A percentile compares a stretch with the other conserved stretches of the same genome.
Evolutionary conservation across 768 basidiomycete species (phyloP).

Genomic region (Amanita molliuscula): DNA sequence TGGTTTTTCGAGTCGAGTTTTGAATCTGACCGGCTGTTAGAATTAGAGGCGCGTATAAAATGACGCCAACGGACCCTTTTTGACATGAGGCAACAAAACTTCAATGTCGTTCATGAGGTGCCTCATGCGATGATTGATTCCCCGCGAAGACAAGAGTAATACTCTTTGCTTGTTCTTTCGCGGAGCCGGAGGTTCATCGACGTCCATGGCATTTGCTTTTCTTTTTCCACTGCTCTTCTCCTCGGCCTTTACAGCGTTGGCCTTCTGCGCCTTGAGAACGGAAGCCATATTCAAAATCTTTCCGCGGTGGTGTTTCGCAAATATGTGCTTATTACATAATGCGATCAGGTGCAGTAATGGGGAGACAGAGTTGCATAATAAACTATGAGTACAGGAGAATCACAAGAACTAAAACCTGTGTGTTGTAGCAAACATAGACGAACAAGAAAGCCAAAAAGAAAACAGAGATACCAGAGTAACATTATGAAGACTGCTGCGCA

Average conservation of each 20-base stretch:
- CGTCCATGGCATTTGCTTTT: constrained; percentile 51
- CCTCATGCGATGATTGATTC: constrained; percentile 92
- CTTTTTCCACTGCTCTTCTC: constrained; percentile 56
- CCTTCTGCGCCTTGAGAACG: constrained; percentile 49
- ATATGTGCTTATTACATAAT: constrained; percentile 1
- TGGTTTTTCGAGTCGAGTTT: constrained; percentile 97
- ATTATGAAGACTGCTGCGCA: constrained; percentile 16
- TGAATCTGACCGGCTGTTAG: constrained; percentile 48
- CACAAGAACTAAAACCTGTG: constrained; percentile 11
- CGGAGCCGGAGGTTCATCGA: constrained; percentile 33
- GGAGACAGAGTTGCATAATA: constrained; percentile 5
- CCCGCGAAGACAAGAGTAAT: constrained; percentile 83
- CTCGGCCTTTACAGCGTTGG: constrained; percentile 42
- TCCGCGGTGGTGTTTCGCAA: neutral
- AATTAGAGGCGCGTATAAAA: neutral
- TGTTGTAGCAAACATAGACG: constrained; percentile 6
- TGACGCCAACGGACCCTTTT: constrained; percentile 64
- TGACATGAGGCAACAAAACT: constrained; percentile 83
- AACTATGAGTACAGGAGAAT: constrained; percentile 17
- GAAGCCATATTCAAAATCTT: constrained; percentile 41
- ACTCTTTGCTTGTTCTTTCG: constrained; percentile 94
- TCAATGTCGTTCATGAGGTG: constrained; percentile 96
- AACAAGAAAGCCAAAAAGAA: neutral
- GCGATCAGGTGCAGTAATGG: no score
- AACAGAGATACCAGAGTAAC: neutral